These are phyloP conservation scores for Fraxinus albicans DNA, from an alignment of 305 asterid species.

Conservation along the genomic window DNA sequence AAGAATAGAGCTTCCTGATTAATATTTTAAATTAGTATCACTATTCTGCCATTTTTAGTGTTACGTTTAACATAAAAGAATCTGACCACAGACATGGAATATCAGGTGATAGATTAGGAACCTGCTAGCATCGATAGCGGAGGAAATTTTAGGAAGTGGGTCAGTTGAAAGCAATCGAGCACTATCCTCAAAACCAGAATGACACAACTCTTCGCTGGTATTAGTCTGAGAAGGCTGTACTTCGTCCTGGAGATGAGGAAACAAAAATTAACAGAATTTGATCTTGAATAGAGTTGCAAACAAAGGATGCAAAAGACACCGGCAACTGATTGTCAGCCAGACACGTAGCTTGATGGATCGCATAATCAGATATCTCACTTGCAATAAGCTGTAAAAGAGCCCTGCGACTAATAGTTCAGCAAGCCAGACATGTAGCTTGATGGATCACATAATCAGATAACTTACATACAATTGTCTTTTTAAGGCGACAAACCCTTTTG, in stretches of 20 bases:
- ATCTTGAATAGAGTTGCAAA: neutral
- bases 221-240: slow-evolving; percentile 26
- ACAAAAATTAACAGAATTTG: neutral
- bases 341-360: neutral
- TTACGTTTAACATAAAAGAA: neutral
- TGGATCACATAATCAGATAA: neutral
- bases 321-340: neutral
- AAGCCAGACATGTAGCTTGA: neutral
- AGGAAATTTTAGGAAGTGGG: slow-evolving; percentile 23
- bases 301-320: neutral
- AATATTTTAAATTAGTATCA: neutral
- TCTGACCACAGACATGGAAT: neutral
- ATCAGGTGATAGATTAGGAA: slow-evolving; percentile 2
- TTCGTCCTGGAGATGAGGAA: slow-evolving; percentile 30
- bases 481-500: neutral
- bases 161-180: slow-evolving; percentile 24
- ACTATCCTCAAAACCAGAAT: slow-evolving; percentile 29
- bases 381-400: neutral
- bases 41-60: neutral
- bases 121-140: slow-evolving; percentile 34
- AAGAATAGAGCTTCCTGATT: neutral
- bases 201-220: slow-evolving; percentile 22
- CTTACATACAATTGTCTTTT: neutral
- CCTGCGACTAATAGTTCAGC: neutral
- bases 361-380: neutral